These are phyloP conservation scores for Diplodia intermedia DNA, from an alignment of 2,329 filamentous ascomycete species.

Conservation along the genomic window DNA sequence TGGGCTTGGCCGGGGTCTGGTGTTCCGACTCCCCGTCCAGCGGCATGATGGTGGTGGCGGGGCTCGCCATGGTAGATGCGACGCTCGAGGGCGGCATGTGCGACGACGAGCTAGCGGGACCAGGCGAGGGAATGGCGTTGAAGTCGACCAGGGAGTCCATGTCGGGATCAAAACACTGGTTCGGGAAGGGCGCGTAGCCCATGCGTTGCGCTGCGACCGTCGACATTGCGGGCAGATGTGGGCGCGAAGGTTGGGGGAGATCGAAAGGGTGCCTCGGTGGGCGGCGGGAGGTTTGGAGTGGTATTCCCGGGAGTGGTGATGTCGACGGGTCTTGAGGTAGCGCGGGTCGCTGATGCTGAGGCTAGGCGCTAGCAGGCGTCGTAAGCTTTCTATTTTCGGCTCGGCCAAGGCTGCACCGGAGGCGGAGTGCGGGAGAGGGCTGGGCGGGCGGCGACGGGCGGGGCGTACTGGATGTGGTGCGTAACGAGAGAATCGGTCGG, in stretches of 20 bases:
- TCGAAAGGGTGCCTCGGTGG: conserved; percentile 12
- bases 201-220: conserved; percentile 35
- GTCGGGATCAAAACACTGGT: conserved; percentile 51
- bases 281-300: background rate
- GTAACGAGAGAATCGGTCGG: conserved; percentile 19
- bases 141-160: conserved; percentile 58
- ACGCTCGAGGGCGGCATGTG: conserved; percentile 60
- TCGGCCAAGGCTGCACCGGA: conserved; percentile 20
- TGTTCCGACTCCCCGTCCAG: conserved; percentile 57
- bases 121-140: conserved; percentile 66
- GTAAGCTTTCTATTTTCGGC: conserved; percentile 32
- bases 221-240: conserved; percentile 29
- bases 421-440: conserved; percentile 22
- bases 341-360: conserved; percentile 18
- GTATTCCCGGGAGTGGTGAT: conserved; percentile 13
- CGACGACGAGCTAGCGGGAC: conserved; percentile 58
- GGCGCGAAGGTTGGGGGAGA: background rate
- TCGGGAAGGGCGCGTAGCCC: conserved; percentile 42
- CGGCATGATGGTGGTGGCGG: conserved; percentile 61
- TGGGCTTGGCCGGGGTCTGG: conserved; percentile 75
- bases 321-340: conserved; percentile 16
- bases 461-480: conserved; percentile 10
- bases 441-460: conserved; percentile 14
- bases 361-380: conserved; percentile 29
- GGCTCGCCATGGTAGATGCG: conserved; percentile 60